Evolutionary conservation across 164 flowering plant genomes (phyloP).

Genomic region (Magnolia kwangsiensis): DNA sequence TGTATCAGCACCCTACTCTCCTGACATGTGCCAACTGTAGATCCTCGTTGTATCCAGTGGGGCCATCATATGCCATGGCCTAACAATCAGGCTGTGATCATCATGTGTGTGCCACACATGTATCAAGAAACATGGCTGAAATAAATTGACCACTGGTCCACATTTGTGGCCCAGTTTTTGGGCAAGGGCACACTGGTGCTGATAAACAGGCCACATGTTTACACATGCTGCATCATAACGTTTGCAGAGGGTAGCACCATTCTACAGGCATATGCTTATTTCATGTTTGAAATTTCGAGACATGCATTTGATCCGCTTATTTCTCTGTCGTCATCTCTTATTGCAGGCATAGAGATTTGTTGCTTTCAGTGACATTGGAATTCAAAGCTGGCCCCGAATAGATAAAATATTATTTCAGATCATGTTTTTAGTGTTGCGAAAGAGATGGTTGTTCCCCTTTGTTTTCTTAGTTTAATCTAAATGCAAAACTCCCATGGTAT

Average conservation of each 20-base stretch:
- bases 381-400: conserved; percentile 1
- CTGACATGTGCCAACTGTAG: background rate
- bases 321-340: background rate
- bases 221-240: no score
- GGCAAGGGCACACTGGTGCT: no score
- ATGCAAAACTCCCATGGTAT: background rate
- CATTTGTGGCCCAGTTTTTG: no score
- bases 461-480: background rate
- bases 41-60: no score
- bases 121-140: no score
- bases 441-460: background rate
- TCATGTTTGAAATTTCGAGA: background rate
- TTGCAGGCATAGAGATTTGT: conserved; percentile 13
- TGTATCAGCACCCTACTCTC: background rate
- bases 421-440: conserved; percentile 3
- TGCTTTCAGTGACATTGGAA: background rate
- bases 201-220: no score
- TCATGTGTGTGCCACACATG: no score
- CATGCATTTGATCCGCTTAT: no score
- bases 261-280: background rate
- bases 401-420: conserved; percentile 5
- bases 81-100: no score
- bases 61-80: no score
- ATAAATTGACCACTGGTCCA: no score
- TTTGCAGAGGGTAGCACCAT: no score